Evolutionary conservation across 306 rosid genomes (phyloP), one percentile per base, ranked within the genome.

Genomic region (Cyclanthera cordifolia): DNA sequence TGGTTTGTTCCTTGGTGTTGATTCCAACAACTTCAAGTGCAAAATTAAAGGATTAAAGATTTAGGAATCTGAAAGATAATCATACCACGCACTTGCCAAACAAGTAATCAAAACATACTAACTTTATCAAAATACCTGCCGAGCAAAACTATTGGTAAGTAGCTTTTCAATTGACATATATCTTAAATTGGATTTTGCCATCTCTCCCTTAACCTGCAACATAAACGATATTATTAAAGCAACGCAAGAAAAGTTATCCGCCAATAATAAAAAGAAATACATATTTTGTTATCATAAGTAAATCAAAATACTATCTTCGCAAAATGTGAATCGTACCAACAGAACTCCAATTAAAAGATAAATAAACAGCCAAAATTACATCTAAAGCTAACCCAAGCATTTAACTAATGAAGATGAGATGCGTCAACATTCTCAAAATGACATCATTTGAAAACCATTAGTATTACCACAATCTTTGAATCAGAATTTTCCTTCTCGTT

Each of bases 101-200:
- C 23, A 37, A 30, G 1, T 1, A 8, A 46, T 28, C 6, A 48
- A 17, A 60, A 41, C 28, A 30, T n/a, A 25, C 75, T 45, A 58
- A 72, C 54, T 43, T 41, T 46, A 69, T 41, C 68, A 68, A 69
- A 11, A 48, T 82, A 94, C 99, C 96, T 86, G 97, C 53, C 76
- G 73, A 39, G 97, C 96, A 80, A 94, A 94, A 17, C 73, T 81
- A 74, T 88, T 88, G 79, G 83, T 86, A 19, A 88, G 90, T 56
- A 94, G 86, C 84, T 85, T 90, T 74, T 86, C 91, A 24, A 85
- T 72, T 30, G 95, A 82, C 72, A 81, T 70, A 76, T 74, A 52
- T 15, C 46, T 65, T 48, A 59, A 71, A 73, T 68, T 79, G 25
- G 87, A 73, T 80, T 86, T 79, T 45, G 27, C 10, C 9, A 47